Evolutionary conservation across 495 filamentous ascomycete genomes (phyloP).

Genomic region (Cudoniella acicularis): DNA sequence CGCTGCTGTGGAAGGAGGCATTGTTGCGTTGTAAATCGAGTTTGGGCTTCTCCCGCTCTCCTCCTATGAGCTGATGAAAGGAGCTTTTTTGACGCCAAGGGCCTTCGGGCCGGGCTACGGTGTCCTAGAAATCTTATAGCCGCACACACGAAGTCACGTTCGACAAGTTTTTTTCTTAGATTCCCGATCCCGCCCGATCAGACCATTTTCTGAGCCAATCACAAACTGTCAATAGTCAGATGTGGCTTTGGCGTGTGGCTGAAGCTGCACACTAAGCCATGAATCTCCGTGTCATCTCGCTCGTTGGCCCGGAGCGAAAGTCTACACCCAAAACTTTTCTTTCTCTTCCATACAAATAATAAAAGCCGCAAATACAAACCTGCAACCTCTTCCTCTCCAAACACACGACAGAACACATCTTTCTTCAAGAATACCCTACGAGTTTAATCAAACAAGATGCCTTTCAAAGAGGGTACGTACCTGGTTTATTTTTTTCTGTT

Average conservation of each 20-base stretch:
- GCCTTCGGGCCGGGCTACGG: neutral
- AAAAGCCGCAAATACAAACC: neutral
- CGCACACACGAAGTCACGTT: neutral
- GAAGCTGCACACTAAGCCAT: neutral
- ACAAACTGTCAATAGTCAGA: neutral
- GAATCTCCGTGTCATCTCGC: conserved; percentile 5
- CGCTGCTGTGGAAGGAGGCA: conserved; percentile 33
- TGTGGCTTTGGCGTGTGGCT: neutral
- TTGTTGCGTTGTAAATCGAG: conserved; percentile 18
- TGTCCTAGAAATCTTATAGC: neutral
- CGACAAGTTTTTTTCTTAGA: too few species aligned
- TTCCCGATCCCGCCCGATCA: neutral
- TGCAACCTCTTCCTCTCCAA: neutral
- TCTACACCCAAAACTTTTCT: conserved; percentile 9
- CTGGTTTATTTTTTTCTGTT: conserved; percentile 1
- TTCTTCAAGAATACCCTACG: neutral
- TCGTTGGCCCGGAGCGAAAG: neutral
- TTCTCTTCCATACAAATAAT: conserved; percentile 2
- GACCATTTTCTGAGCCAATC: neutral
- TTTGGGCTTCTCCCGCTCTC: too few species aligned
- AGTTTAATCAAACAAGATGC: conserved; percentile 20
- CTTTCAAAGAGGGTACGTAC: conserved; percentile 17
- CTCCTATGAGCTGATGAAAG: too few species aligned
- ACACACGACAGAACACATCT: neutral
- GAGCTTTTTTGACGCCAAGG: neutral